Conservation (phyloP, 2,329 filamentous ascomycete species). For the Phaeosphaeriaceae sp. region DNA sequence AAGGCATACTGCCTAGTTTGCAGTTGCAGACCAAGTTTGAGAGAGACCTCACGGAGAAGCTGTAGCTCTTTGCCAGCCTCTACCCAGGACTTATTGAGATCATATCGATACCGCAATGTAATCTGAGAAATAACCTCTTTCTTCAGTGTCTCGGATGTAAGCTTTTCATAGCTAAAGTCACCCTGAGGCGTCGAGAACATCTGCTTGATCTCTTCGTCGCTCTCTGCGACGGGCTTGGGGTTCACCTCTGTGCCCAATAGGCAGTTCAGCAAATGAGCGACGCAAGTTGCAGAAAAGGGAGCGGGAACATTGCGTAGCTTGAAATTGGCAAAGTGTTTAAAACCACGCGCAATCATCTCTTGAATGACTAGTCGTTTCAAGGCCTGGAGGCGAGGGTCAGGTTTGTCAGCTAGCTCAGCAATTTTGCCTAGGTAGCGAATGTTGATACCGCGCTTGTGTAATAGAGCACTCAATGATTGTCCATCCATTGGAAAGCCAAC, state of each 20-base stretch:
- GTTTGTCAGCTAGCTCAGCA: conserved; percentile 66
- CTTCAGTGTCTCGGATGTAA: conserved; percentile 75
- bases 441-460: conserved; percentile 98
- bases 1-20: conserved; percentile 80
- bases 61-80: conserved; percentile 75
- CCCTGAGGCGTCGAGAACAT: conserved; percentile 74
- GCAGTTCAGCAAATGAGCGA: conserved; percentile 92
- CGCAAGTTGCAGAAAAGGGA: conserved; percentile 77
- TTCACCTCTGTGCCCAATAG: conserved; percentile 80
- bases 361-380: conserved; percentile 79
- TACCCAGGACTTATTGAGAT: conserved; percentile 72
- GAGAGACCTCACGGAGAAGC: conserved; percentile 82
- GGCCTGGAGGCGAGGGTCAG: conserved; percentile 73
- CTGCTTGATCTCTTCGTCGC: conserved; percentile 74
- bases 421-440: conserved; percentile 92
- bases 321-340: conserved; percentile 87
- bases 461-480: conserved; percentile 81
- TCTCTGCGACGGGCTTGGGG: conserved; percentile 75
- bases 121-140: conserved; percentile 75
- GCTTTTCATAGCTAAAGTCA: conserved; percentile 79
- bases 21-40: conserved; percentile 90
- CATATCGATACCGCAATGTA: conserved; percentile 75
- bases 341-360: conserved; percentile 93
- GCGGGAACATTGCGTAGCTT: conserved; percentile 81
- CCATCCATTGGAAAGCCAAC: conserved; percentile 99